Evolutionary conservation across 306 rosid genomes (phyloP).

Genomic region (Cucumis melo): DNA sequence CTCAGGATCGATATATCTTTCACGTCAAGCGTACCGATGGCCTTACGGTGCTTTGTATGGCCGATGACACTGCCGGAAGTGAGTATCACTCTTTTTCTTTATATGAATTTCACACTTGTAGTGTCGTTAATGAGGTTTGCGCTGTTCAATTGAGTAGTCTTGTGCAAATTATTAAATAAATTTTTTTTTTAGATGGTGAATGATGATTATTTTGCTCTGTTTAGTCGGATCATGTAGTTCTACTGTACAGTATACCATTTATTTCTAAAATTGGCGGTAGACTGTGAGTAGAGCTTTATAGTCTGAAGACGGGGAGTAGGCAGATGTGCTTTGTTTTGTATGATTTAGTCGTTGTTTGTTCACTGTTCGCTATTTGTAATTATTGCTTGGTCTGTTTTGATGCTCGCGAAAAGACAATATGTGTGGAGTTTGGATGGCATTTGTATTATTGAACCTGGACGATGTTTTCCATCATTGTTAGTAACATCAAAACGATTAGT

Average conservation of each 20-base stretch:
- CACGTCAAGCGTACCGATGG: slow-evolving; percentile 96
- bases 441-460: not conserved
- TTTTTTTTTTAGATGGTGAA: not conserved
- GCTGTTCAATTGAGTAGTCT: not conserved
- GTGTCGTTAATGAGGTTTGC: not conserved
- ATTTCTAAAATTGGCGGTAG: not conserved
- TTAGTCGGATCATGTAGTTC: not conserved
- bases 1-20: slow-evolving; percentile 86
- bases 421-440: not conserved
- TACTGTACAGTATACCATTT: not conserved
- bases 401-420: not conserved
- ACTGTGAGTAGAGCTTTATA: not conserved
- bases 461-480: not conserved
- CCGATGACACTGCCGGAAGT: slow-evolving; percentile 88
- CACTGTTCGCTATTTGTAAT: not conserved
- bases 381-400: not conserved
- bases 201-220: not conserved
- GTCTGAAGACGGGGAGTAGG: not conserved
- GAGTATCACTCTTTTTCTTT: slow-evolving; percentile 4
- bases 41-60: slow-evolving; percentile 97
- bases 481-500: not conserved
- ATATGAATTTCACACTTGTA: not conserved
- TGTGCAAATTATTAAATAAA: not conserved
- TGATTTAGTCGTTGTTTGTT: not conserved
- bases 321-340: not conserved